Percentiles rank a stretch among this genome's conserved stretches.
Conservation (phyloP, 805 yeast genomes). For the Hanseniaspora occidentalis region DNA sequence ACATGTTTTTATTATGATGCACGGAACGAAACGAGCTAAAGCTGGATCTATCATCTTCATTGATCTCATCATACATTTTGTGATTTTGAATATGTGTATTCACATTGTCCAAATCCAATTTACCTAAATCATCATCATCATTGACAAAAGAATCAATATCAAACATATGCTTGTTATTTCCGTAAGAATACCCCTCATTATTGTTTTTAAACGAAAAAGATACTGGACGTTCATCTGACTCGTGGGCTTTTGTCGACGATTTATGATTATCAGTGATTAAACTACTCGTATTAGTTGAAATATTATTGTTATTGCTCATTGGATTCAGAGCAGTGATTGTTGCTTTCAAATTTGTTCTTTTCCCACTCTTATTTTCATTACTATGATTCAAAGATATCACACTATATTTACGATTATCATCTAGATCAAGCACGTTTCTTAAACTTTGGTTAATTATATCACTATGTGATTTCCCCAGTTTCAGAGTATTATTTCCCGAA, state of each 20-base stretch:
- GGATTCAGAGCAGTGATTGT: not conserved
- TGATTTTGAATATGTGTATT: not conserved
- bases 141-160: conserved; percentile 5
- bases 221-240: no score
- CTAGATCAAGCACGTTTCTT: not conserved
- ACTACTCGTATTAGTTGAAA: not conserved
- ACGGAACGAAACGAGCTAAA: not conserved
- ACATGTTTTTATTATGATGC: not conserved
- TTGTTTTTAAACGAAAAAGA: no score
- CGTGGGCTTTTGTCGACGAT: no score
- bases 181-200: not conserved
- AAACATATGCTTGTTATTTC: not conserved
- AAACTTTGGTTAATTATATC: not conserved
- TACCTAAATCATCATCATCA: conserved; percentile 1
- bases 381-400: not conserved
- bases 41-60: not conserved
- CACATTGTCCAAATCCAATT: conserved; percentile 1
- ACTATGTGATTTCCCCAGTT: not conserved
- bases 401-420: not conserved
- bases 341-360: not conserved
- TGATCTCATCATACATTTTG: not conserved
- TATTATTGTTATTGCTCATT: not conserved
- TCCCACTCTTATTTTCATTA: not conserved
- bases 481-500: not conserved
- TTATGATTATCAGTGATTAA: no score